These are phyloP conservation scores for Carallia brachiata DNA, from an alignment of 345 rosid genomes.

Conservation along the genomic window DNA sequence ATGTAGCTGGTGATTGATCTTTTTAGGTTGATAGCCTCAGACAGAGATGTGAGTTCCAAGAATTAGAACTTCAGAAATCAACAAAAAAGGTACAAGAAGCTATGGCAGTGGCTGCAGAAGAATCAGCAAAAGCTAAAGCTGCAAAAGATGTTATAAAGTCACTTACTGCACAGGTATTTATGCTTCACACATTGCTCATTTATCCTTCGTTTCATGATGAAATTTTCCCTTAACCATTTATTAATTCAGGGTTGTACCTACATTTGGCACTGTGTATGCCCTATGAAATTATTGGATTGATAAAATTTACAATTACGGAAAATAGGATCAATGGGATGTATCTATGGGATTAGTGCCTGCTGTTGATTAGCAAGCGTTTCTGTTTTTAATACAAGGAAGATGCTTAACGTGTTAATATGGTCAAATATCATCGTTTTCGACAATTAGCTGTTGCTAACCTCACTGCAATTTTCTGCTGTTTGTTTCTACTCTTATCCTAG, in stretches of 20 bases:
- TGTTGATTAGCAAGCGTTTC: not conserved
- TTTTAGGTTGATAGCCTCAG: constrained; percentile 72
- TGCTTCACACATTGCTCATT: constrained; percentile 9
- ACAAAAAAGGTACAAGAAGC: constrained; percentile 80
- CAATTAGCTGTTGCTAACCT: not conserved
- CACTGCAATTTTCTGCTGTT: not conserved
- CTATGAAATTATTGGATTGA: no score
- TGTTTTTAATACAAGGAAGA: not conserved
- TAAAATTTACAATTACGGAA: not conserved
- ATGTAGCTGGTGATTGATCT: constrained; percentile 21
- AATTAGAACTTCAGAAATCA: constrained; percentile 76
- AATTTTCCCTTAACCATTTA: not conserved
- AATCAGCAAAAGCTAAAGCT: constrained; percentile 80
- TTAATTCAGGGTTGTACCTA: not conserved
- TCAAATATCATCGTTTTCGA: not conserved
- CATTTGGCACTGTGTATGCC: no score
- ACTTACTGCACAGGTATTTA: constrained; percentile 79
- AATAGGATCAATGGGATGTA: not conserved
- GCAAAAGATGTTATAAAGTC: constrained; percentile 98
- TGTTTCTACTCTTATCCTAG: constrained; percentile 38
- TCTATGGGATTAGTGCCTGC: no score
- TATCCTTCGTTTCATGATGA: constrained; percentile 2
- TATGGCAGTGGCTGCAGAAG: constrained; percentile 64
- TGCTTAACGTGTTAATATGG: not conserved
- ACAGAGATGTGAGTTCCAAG: constrained; percentile 83